phyloP scores from a whole-genome alignment of 192 early-diverging fungal species.

The Backusella australiensis region DNA sequence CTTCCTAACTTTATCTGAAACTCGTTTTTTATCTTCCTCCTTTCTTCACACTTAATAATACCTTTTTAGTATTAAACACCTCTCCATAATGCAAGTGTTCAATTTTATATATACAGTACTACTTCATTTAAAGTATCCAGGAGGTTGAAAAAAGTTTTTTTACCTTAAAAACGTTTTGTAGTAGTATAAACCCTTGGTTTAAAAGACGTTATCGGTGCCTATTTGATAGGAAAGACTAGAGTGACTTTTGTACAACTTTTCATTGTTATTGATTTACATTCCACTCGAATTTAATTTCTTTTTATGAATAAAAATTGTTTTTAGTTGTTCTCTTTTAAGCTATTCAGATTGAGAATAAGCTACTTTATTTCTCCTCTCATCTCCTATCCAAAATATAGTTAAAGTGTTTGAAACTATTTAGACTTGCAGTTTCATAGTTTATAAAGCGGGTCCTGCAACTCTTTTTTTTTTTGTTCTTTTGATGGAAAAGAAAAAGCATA shows the following conservation, averaged over 20 bases:
- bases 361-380: background rate
- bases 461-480: background rate
- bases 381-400: background rate
- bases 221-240: background rate
- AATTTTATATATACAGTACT: background rate
- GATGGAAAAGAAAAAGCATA: background rate
- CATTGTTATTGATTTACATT: background rate
- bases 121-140: background rate
- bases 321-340: background rate
- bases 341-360: background rate
- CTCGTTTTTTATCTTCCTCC: background rate
- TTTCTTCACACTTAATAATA: slow-evolving; percentile 6
- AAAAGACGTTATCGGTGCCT: background rate
- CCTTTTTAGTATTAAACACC: background rate
- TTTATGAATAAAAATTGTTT: background rate
- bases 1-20: background rate
- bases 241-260: background rate
- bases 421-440: background rate
- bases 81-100: slow-evolving; percentile 1
- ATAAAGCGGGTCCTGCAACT: background rate
- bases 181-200: background rate
- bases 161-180: background rate
- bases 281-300: background rate
- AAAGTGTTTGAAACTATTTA: background rate
- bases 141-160: background rate